Evolutionary conservation across 2,329 filamentous ascomycete species (phyloP).

Genomic region (Colletotrichum eleusines): DNA sequence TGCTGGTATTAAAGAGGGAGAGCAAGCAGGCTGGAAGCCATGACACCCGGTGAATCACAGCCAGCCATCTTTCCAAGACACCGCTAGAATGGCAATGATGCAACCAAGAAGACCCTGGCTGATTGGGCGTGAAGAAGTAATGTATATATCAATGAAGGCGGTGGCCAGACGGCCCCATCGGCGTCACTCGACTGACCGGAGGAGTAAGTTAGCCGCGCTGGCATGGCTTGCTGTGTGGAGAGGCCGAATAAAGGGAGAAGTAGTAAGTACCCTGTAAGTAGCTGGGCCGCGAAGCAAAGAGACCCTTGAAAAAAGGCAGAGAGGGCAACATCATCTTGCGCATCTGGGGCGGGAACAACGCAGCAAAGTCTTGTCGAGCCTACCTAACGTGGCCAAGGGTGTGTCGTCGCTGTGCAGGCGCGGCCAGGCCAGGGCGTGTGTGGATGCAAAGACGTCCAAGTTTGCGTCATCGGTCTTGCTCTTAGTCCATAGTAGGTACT

Average conservation of each 20-base stretch:
- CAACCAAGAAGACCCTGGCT: slow-evolving; percentile 31
- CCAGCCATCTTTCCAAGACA: slow-evolving; percentile 16
- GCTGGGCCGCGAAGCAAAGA: neutral
- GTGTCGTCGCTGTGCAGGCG: slow-evolving; percentile 16
- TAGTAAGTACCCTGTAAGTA: no score
- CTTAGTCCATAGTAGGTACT: no score
- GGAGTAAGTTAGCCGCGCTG: neutral
- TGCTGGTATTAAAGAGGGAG: slow-evolving; percentile 20
- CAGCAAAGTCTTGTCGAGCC: slow-evolving; percentile 29
- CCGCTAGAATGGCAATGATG: slow-evolving; percentile 33
- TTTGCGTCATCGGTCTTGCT: slow-evolving; percentile 39
- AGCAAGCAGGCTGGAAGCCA: slow-evolving; percentile 11
- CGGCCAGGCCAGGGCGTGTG: no score
- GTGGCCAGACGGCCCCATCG: slow-evolving; percentile 10
- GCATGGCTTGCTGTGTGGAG: neutral
- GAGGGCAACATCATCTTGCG: slow-evolving; percentile 16
- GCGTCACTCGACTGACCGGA: slow-evolving; percentile 30
- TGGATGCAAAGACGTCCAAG: slow-evolving; percentile 19
- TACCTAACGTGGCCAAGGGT: slow-evolving; percentile 40
- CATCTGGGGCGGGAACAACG: slow-evolving; percentile 19
- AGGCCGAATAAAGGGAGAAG: neutral
- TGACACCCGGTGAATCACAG: slow-evolving; percentile 31
- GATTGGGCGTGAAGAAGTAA: slow-evolving; percentile 33
- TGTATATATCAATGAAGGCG: slow-evolving; percentile 23
- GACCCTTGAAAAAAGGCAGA: neutral